Evolutionary conservation across 2,329 filamentous ascomycete species (phyloP).

Genomic region (Neoascochyta sp.): DNA sequence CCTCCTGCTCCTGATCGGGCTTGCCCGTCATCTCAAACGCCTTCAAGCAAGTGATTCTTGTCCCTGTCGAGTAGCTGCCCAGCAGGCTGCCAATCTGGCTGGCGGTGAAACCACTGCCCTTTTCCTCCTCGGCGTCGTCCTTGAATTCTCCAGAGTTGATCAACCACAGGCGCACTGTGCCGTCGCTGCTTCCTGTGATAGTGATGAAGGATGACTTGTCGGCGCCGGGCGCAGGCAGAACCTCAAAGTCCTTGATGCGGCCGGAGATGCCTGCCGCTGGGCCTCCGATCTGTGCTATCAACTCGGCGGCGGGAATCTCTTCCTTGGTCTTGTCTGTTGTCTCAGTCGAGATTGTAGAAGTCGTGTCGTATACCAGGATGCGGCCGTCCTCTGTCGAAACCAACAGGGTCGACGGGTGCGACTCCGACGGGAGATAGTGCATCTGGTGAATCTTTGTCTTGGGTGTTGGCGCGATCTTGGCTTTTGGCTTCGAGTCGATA

Average conservation of each 20-base stretch:
- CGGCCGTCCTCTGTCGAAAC: conserved; percentile 88
- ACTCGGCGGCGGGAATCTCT: conserved; percentile 55
- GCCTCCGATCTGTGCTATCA: conserved; percentile 76
- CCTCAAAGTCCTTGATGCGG: conserved; percentile 84
- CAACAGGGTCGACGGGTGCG: conserved; percentile 59
- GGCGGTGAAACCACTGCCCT: conserved; percentile 24
- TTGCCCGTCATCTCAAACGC: conserved; percentile 74
- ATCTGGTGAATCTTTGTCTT: conserved; percentile 81
- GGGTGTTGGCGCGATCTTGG: conserved; percentile 64
- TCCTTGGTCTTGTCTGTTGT: conserved; percentile 36
- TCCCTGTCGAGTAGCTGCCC: conserved; percentile 77
- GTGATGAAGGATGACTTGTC: conserved; percentile 50
- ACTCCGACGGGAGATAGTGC: conserved; percentile 59
- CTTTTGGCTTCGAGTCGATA: conserved; percentile 79
- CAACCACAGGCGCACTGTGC: conserved; percentile 74
- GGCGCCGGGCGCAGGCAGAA: conserved; percentile 49
- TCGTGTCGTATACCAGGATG: conserved; percentile 77
- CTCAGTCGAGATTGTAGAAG: conserved; percentile 43
- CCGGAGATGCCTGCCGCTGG: conserved; percentile 61
- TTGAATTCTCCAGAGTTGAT: conserved; percentile 41
- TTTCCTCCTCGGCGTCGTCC: conserved; percentile 7
- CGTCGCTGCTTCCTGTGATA: conserved; percentile 78
- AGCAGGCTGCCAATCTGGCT: conserved; percentile 63
- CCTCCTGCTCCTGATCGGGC: conserved; percentile 25
- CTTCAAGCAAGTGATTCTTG: conserved; percentile 83